Percentiles rank a stretch among this genome's conserved stretches.
These are phyloP conservation scores for Pezizomycotina sp. DNA, from an alignment of 2,329 filamentous ascomycete genomes.

Conservation along the genomic window DNA sequence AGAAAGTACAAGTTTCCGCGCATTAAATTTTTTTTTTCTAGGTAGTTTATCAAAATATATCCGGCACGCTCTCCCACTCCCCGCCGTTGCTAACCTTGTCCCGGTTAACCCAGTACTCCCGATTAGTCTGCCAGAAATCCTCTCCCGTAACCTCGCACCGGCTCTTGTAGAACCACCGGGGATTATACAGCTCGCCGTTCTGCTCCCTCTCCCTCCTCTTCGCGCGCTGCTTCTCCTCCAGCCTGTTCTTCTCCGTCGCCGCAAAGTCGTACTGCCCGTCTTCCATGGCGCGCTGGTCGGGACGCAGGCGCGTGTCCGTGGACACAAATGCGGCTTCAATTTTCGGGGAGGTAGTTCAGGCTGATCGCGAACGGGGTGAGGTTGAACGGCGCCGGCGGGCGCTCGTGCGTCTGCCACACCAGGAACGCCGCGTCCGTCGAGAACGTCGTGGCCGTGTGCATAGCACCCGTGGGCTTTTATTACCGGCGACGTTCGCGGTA, in stretches of 20 bases:
- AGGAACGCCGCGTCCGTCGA: slow-evolving; percentile 61
- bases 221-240: slow-evolving; percentile 80
- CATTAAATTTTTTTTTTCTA: background rate
- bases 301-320: slow-evolving; percentile 87
- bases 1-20: background rate
- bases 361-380: slow-evolving; percentile 90
- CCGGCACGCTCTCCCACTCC: slow-evolving; percentile 57
- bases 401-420: slow-evolving; percentile 76
- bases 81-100: slow-evolving; percentile 47
- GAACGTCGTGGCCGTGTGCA: slow-evolving; percentile 12
- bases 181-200: slow-evolving; percentile 62
- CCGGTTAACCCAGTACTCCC: slow-evolving; percentile 69
- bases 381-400: slow-evolving; percentile 80
- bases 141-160: slow-evolving; percentile 68
- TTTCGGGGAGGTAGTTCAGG: slow-evolving; percentile 79
- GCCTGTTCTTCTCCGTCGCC: slow-evolving; percentile 78
- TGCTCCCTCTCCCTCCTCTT: slow-evolving; percentile 57
- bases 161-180: slow-evolving; percentile 68
- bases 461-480: slow-evolving; percentile 36
- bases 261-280: slow-evolving; percentile 93
- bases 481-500: slow-evolving; percentile 35
- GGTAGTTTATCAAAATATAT: slow-evolving; percentile 44
- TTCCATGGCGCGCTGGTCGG: slow-evolving; percentile 95
- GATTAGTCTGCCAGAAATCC: slow-evolving; percentile 76
- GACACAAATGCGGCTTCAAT: slow-evolving; percentile 60